These are phyloP conservation scores for Benincasa hispida DNA, from an alignment of 306 rosid species.

Conservation along the genomic window DNA sequence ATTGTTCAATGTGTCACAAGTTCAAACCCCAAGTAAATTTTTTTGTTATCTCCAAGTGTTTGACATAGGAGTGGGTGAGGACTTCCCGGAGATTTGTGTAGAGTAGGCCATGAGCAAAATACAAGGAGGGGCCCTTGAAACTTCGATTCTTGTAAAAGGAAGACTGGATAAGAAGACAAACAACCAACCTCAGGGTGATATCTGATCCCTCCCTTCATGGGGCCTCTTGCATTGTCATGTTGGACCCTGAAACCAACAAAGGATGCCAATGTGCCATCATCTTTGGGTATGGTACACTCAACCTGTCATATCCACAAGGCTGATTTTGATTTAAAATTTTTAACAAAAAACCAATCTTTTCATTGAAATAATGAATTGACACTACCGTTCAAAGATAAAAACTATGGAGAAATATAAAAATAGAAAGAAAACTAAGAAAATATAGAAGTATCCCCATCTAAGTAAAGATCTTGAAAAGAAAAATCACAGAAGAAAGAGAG, in stretches of 20 bases:
- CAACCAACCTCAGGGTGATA: slow-evolving; percentile 84
- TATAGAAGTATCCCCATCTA: too few relatives aligned
- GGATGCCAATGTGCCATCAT: slow-evolving; percentile 72
- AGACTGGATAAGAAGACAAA: neutral
- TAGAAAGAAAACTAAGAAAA: neutral
- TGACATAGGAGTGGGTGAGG: neutral
- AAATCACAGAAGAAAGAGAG: too few relatives aligned
- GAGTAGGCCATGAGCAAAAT: neutral
- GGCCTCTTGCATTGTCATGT: slow-evolving; percentile 99
- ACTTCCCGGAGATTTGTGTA: neutral
- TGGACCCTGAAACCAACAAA: slow-evolving; percentile 88
- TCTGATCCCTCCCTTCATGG: slow-evolving; percentile 99
- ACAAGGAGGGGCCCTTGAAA: neutral
- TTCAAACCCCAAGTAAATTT: neutral
- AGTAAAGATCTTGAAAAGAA: neutral
- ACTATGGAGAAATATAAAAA: too few relatives aligned
- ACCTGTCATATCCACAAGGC: slow-evolving; percentile 35
- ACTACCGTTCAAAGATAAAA: neutral
- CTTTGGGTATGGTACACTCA: slow-evolving; percentile 91
- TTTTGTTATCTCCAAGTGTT: neutral
- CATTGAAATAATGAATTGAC: too few relatives aligned
- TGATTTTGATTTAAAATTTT: neutral
- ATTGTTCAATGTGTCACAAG: neutral
- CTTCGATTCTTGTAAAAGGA: neutral
- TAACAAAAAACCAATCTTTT: too few relatives aligned